Conservation (phyloP, 2,329 filamentous ascomycete genomes). For the Exserohilum turcica region DNA sequence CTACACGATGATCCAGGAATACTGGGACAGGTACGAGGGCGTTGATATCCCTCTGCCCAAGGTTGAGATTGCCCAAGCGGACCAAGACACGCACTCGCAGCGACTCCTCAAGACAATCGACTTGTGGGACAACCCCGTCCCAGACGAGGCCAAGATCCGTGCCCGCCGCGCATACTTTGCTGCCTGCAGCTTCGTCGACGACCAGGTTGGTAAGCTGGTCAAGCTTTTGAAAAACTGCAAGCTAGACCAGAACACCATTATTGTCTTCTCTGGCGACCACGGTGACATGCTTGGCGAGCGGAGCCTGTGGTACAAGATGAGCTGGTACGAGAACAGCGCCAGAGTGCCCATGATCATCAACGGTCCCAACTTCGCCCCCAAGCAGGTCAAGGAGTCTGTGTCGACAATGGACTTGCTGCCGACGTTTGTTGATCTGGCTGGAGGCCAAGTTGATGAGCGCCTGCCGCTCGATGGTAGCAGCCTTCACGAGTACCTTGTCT, state of each 20-base stretch:
- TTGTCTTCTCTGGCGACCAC: slow-evolving; percentile 92
- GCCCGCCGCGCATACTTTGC: slow-evolving; percentile 91
- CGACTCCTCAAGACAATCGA: slow-evolving; percentile 86
- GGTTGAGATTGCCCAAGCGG: slow-evolving; percentile 75
- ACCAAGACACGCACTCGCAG: slow-evolving; percentile 86
- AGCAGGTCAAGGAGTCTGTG: slow-evolving; percentile 80
- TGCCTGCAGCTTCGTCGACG: slow-evolving; percentile 90
- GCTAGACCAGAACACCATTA: slow-evolving; percentile 82
- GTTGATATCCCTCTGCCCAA: slow-evolving; percentile 86
- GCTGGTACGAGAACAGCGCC: slow-evolving; percentile 89
- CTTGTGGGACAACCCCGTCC: slow-evolving; percentile 81
- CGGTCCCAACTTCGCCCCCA: slow-evolving; percentile 75
- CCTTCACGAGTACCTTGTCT: slow-evolving; percentile 54
- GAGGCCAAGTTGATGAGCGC: slow-evolving; percentile 68
- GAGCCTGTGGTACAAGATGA: slow-evolving; percentile 97
- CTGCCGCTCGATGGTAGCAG: slow-evolving; percentile 88
- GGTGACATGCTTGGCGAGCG: slow-evolving; percentile 96
- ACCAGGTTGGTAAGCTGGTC: slow-evolving; percentile 84
- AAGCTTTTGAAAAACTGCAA: slow-evolving; percentile 77
- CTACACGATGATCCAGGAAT: slow-evolving; percentile 91
- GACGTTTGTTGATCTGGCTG: slow-evolving; percentile 82
- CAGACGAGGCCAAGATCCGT: slow-evolving; percentile 81
- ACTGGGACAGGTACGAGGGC: slow-evolving; percentile 89
- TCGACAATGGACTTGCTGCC: slow-evolving; percentile 90
- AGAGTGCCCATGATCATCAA: slow-evolving; percentile 87